phyloP scores from a whole-genome alignment of 1,284 basidiomycete genomes.

The Malassezia japonica region DNA sequence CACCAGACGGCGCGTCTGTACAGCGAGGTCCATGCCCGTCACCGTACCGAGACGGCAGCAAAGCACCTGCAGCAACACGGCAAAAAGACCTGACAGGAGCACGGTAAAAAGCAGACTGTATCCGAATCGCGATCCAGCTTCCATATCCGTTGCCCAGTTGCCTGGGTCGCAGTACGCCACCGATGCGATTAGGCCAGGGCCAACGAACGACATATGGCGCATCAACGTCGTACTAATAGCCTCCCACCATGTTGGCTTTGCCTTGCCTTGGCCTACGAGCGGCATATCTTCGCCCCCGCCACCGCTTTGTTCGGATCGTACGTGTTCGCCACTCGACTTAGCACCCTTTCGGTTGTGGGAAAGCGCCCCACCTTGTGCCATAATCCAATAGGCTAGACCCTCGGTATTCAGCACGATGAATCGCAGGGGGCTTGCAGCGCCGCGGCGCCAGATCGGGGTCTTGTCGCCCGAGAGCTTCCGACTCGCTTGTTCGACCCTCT shows the following conservation, averaged over 20 bases:
- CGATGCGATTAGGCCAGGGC: slow-evolving; percentile 35
- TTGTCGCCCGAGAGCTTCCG: too few relatives aligned
- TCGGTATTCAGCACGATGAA: too few relatives aligned
- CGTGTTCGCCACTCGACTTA: too few relatives aligned
- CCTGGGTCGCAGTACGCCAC: slow-evolving; percentile 40
- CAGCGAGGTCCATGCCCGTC: slow-evolving; percentile 48
- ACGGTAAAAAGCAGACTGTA: slow-evolving; percentile 80
- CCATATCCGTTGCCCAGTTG: slow-evolving; percentile 46
- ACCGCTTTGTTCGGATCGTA: too few relatives aligned
- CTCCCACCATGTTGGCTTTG: not conserved
- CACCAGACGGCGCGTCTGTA: slow-evolving; percentile 32
- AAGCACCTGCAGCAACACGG: slow-evolving; percentile 64
- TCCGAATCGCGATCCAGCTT: slow-evolving; percentile 52
- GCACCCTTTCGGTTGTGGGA: too few relatives aligned
- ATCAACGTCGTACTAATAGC: slow-evolving; percentile 9
- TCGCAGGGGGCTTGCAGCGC: too few relatives aligned
- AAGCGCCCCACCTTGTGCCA: too few relatives aligned
- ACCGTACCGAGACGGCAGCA: slow-evolving; percentile 54
- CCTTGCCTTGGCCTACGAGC: not conserved
- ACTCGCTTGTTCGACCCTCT: not conserved
- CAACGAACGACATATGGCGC: slow-evolving; percentile 30
- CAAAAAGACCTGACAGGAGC: slow-evolving; percentile 71
- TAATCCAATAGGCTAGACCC: too few relatives aligned
- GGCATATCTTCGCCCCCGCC: not conserved
- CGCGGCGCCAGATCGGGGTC: too few relatives aligned